Conservation (phyloP, 1,284 basidiomycete genomes). For the Pascua sp. region DNA sequence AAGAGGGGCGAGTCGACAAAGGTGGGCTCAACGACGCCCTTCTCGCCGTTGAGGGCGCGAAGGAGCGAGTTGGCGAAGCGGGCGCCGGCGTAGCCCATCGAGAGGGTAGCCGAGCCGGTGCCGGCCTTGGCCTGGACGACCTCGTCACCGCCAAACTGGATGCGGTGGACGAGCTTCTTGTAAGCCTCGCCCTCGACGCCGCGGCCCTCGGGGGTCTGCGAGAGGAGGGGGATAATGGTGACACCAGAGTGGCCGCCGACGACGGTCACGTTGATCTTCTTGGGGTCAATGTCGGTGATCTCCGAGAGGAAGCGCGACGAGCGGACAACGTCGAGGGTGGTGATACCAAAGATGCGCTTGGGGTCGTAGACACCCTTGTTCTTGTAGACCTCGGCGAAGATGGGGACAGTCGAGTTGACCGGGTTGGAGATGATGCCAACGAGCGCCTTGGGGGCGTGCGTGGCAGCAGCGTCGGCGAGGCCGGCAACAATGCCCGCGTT, state of each 20-base stretch:
- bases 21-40: slow-evolving; percentile 76
- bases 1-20: slow-evolving; percentile 81
- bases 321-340: slow-evolving; percentile 96
- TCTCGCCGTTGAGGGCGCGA: slow-evolving; percentile 81
- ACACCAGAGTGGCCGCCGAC: slow-evolving; percentile 95
- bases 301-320: slow-evolving; percentile 92
- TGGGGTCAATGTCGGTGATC: slow-evolving; percentile 61
- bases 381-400: slow-evolving; percentile 93
- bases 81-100: slow-evolving; percentile 85
- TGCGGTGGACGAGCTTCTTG: slow-evolving; percentile 72
- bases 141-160: slow-evolving; percentile 93
- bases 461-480: slow-evolving; percentile 84
- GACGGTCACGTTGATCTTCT: slow-evolving; percentile 70
- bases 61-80: slow-evolving; percentile 77
- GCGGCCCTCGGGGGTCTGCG: slow-evolving; percentile 69
- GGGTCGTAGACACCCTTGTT: slow-evolving; percentile 86
- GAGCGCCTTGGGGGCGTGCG: slow-evolving; percentile 81
- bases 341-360: slow-evolving; percentile 92
- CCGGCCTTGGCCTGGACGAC: slow-evolving; percentile 91
- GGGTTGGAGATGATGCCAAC: slow-evolving; percentile 95
- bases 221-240: slow-evolving; percentile 94
- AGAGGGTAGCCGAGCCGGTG: slow-evolving; percentile 78
- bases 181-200: slow-evolving; percentile 56
- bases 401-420: slow-evolving; percentile 96
- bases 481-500: slow-evolving; percentile 96